Conservation (phyloP, 768 basidiomycete species). For the Pleurotus salmoneostramineus region DNA sequence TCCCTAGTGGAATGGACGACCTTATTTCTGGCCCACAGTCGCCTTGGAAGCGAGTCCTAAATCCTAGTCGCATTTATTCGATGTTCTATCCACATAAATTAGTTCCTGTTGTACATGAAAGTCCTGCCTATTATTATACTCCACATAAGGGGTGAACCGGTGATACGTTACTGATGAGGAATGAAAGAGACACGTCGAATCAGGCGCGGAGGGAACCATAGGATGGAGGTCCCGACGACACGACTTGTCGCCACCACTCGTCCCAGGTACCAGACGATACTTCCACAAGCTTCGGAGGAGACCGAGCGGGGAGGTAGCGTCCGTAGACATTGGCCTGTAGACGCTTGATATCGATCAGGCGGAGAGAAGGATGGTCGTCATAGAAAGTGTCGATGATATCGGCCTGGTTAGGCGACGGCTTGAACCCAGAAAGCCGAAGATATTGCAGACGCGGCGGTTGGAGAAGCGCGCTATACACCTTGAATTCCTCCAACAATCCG, state of each 20-base stretch:
- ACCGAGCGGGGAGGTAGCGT: background rate
- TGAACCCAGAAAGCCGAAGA: conserved; percentile 1
- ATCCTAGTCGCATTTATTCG: no score
- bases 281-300: background rate
- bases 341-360: background rate
- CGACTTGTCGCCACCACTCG: conserved; percentile 6
- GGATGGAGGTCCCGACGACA: no score
- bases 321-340: background rate
- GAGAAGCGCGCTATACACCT: background rate
- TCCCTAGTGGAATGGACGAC: no score
- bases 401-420: background rate
- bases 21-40: no score
- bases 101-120: no score
- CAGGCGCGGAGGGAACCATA: no score
- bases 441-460: background rate
- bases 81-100: no score
- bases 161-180: no score
- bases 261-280: background rate
- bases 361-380: background rate
- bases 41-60: no score
- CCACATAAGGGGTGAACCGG: no score
- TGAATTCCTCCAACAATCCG: background rate
- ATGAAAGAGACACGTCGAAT: no score
- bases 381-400: background rate
- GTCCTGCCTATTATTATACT: no score